Conservation (phyloP, 140 eudicot species). For the Senecio squalidus region DNA sequence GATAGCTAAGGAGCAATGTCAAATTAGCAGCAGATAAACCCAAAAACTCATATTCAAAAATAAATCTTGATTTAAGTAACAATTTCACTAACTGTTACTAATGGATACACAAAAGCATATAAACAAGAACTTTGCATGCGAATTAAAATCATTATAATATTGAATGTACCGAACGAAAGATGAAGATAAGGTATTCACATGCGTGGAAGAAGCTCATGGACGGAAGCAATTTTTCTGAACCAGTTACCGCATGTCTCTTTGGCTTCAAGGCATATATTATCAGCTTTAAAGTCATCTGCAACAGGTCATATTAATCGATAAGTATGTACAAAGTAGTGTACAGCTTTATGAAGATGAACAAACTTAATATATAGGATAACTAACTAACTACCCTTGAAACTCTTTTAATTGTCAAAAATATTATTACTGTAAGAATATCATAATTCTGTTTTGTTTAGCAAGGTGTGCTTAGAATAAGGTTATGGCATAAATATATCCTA, state of each 20-base stretch:
- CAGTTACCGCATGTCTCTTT: conserved; percentile 86
- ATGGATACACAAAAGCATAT: neutral
- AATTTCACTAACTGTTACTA: neutral
- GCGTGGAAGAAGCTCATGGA: conserved; percentile 90
- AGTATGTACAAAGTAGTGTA: too few relatives aligned
- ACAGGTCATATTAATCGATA: conserved; percentile 12
- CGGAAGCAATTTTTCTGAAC: conserved; percentile 82
- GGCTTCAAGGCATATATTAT: conserved; percentile 58
- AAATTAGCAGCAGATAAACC: conserved; percentile 16
- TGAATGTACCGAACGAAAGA: conserved; percentile 14
- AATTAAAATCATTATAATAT: neutral
- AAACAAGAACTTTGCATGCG: neutral
- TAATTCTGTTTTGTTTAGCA: conserved; percentile 2
- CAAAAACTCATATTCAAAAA: neutral
- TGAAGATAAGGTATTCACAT: conserved; percentile 46
- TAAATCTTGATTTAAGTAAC: neutral
- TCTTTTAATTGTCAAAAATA: conserved; percentile 1
- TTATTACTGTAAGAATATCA: conserved; percentile 1
- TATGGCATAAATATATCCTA: neutral
- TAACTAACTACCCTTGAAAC: conserved; percentile 2
- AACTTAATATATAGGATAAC: neutral
- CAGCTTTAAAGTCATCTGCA: conserved; percentile 60
- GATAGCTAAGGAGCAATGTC: conserved; percentile 46
- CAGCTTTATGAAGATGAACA: neutral
- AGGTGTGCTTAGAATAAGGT: neutral